Evolutionary conservation across 2,329 filamentous ascomycete species (phyloP).

Genomic region (Colletotrichum salicis): DNA sequence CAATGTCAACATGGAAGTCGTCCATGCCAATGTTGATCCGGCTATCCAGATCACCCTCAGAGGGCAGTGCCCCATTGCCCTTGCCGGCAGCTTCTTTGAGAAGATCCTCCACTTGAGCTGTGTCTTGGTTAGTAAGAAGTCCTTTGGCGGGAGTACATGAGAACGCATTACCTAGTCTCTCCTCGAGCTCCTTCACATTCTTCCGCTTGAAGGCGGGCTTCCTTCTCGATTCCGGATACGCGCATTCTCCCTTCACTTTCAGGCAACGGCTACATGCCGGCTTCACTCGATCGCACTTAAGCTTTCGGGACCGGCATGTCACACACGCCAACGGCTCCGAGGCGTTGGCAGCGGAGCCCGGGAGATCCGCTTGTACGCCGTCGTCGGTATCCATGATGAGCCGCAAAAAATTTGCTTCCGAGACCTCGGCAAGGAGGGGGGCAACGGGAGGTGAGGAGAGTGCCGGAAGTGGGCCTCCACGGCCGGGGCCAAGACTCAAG

Average conservation of each 20-base stretch:
- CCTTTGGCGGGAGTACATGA: background rate
- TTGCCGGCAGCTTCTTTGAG: slow-evolving; percentile 69
- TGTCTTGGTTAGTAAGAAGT: slow-evolving; percentile 20
- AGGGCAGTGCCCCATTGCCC: background rate
- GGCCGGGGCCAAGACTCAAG: slow-evolving; percentile 5
- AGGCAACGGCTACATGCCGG: slow-evolving; percentile 85
- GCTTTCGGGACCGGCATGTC: slow-evolving; percentile 83
- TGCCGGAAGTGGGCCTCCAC: slow-evolving; percentile 23
- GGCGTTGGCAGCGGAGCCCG: slow-evolving; percentile 15
- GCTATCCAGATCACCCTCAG: slow-evolving; percentile 19
- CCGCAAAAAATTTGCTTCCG: slow-evolving; percentile 11
- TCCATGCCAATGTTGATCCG: slow-evolving; percentile 40
- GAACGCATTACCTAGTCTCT: slow-evolving; percentile 76
- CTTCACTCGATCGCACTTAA: slow-evolving; percentile 85
- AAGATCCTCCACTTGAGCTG: slow-evolving; percentile 84
- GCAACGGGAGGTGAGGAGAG: background rate
- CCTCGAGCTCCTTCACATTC: slow-evolving; percentile 91
- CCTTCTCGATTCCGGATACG: slow-evolving; percentile 88
- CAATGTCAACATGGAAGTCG: slow-evolving; percentile 33
- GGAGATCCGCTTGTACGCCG: slow-evolving; percentile 25
- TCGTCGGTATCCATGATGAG: slow-evolving; percentile 37
- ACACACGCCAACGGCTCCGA: slow-evolving; percentile 77
- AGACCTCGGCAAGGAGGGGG: background rate
- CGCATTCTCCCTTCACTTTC: slow-evolving; percentile 79
- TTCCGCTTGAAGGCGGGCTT: slow-evolving; percentile 89